These are phyloP conservation scores for Candida nemodendra DNA, from an alignment of 805 yeast species.

Conservation along the genomic window DNA sequence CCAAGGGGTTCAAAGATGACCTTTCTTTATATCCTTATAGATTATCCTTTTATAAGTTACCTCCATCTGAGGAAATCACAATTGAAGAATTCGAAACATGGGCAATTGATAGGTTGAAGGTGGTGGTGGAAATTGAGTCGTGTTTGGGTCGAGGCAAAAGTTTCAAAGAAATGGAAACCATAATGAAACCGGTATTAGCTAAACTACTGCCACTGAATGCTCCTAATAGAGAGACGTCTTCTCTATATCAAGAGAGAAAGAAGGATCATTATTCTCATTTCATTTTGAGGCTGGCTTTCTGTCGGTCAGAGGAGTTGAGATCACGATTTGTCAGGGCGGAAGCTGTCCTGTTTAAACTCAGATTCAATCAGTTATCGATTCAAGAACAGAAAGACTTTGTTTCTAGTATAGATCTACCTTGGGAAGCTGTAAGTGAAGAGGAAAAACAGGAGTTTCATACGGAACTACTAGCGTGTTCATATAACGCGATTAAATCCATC, in stretches of 20 bases:
- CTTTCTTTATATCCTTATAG: slow-evolving; percentile 47
- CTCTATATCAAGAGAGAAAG: slow-evolving; percentile 56
- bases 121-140: slow-evolving; percentile 81
- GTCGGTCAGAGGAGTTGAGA: slow-evolving; percentile 81
- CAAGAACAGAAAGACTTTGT: slow-evolving; percentile 72
- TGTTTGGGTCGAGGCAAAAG: slow-evolving; percentile 62
- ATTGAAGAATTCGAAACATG: slow-evolving; percentile 90
- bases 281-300: slow-evolving; percentile 84
- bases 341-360: slow-evolving; percentile 64
- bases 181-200: slow-evolving; percentile 63
- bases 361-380: slow-evolving; percentile 63
- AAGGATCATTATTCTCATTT: slow-evolving; percentile 94
- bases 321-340: slow-evolving; percentile 78
- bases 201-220: slow-evolving; percentile 63
- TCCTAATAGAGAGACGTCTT: slow-evolving; percentile 39
- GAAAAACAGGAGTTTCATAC: slow-evolving; percentile 55
- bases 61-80: slow-evolving; percentile 85
- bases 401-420: slow-evolving; percentile 60
- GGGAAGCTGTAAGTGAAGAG: slow-evolving; percentile 63
- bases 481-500: slow-evolving; percentile 39
- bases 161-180: slow-evolving; percentile 60
- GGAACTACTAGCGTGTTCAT: slow-evolving; percentile 55
- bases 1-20: slow-evolving; percentile 28
- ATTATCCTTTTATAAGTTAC: slow-evolving; percentile 69
- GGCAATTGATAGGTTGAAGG: slow-evolving; percentile 89